Evolutionary conservation across 805 yeast species (phyloP), one percentile per base, ranked within the genome.

Genomic region (Wickerhamiella occidentalis): DNA sequence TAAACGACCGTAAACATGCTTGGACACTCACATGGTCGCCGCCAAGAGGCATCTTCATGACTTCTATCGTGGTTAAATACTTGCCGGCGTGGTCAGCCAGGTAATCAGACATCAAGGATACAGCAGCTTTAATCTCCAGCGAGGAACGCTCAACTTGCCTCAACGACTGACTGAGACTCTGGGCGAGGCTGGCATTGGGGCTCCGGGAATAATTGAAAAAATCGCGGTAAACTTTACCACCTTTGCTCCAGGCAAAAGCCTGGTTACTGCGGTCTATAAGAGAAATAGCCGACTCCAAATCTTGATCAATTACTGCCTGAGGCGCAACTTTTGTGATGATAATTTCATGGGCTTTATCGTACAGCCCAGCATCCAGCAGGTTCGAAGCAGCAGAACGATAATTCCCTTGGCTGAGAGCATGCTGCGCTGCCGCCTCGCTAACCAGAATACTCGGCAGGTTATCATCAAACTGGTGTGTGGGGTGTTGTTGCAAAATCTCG

Each of bases 301-400:
- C 65, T 50, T 74, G 72, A n/a, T 74, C 69, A 13, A 80, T 73
- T 1, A 88, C 76, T 2, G 80, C 74, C 12, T 64, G 62, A 7
- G 97, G 97, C 0, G 90, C 97, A 26, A 86, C 81, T 2, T 70
- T 61, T 1, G 67, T 59, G 7, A 79, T 56, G 3, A 85, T 64
- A 0, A 77, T 65, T 1, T 65, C 55, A 58, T 85, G 92, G 0
- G 95, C 95, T 36, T 76, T 78, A 0, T 64, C 68, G 68, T 75
- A 76, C 45, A 73, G 62, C 9, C 68, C 69, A 0, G 95, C 95
- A 11, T 69, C 71, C 0, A 85, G 64, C 42, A 82, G 72, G 25
- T 80, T 76, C 42, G 72, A 68, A 1, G 80, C 78, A 56, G 85
- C 86, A 13, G 73, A 68, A 65, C 79, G 69, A 55, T 68, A 73